These are phyloP conservation scores for Cyclocybe aegerita DNA, from an alignment of 768 basidiomycete genomes.

Conservation along the genomic window DNA sequence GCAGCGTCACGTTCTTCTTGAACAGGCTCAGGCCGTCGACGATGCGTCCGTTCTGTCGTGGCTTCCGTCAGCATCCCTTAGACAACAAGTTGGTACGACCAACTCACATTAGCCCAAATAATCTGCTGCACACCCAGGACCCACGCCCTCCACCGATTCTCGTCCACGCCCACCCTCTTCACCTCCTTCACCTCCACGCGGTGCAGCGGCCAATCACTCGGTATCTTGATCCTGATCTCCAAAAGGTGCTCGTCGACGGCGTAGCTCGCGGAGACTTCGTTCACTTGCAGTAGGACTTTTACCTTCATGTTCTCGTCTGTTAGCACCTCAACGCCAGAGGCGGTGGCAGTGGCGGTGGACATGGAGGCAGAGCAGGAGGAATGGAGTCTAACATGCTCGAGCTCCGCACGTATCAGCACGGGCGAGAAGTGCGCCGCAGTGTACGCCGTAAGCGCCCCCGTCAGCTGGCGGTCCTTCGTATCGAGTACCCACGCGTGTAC, in stretches of 20 bases:
- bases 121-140: conserved; percentile 89
- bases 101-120: conserved; percentile 81
- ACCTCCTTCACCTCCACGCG: conserved; percentile 86
- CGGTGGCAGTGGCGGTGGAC: conserved; percentile 24
- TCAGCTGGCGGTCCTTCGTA: conserved; percentile 87
- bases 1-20: conserved; percentile 89
- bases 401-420: conserved; percentile 78
- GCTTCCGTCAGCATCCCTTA: neutral
- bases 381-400: conserved; percentile 68
- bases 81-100: too few relatives aligned
- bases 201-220: conserved; percentile 87
- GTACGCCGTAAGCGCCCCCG: conserved; percentile 70
- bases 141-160: conserved; percentile 93
- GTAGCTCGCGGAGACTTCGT: conserved; percentile 85
- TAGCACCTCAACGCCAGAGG: conserved; percentile 38
- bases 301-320: conserved; percentile 77
- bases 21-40: conserved; percentile 86
- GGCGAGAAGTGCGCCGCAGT: conserved; percentile 89
- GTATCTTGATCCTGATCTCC: conserved; percentile 85
- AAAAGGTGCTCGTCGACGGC: conserved; percentile 91
- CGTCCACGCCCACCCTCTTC: conserved; percentile 83
- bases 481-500: conserved; percentile 84
- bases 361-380: conserved; percentile 15
- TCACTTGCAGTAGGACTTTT: conserved; percentile 68
- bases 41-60: conserved; percentile 78